A percentile compares a stretch with the other conserved stretches of the same genome.
phyloP scores from a whole-genome alignment of 192 early-diverging fungal species.

The Chytriomyces sp. region DNA sequence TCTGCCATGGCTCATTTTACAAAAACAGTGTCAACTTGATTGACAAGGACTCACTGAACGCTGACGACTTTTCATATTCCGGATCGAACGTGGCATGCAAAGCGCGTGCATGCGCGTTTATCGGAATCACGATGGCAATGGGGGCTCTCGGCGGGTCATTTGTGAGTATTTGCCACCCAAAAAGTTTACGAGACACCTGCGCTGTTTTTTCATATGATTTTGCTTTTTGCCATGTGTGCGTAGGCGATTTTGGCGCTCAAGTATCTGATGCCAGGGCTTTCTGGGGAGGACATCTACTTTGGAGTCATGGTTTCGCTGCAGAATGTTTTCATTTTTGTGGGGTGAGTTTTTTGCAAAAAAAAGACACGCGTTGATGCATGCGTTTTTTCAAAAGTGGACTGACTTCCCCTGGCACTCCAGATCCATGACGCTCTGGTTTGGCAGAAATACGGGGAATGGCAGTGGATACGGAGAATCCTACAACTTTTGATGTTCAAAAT shows the following conservation, averaged over 20 bases:
- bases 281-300: conserved; percentile 53
- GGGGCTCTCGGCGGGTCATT: conserved; percentile 53
- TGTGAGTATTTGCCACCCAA: conserved; percentile 25
- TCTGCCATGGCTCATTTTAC: neutral
- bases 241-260: conserved; percentile 54
- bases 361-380: neutral
- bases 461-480: too few relatives aligned
- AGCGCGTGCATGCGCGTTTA: conserved; percentile 57
- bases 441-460: conserved; percentile 42
- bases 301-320: conserved; percentile 50
- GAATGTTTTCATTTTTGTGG: conserved; percentile 57
- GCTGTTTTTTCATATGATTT: conserved; percentile 20
- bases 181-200: neutral
- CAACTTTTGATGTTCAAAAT: too few relatives aligned
- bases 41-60: conserved; percentile 51
- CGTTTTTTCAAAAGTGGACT: neutral
- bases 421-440: conserved; percentile 60
- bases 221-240: neutral
- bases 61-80: conserved; percentile 41
- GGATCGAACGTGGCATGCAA: conserved; percentile 48
- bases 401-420: conserved; percentile 14
- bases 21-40: conserved; percentile 55
- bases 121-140: conserved; percentile 58
- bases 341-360: conserved; percentile 35
- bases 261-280: conserved; percentile 50